Evolutionary conservation across 768 basidiomycete genomes (phyloP), one percentile per base, ranked within the genome.

Genomic region (Harrya chromipes): DNA sequence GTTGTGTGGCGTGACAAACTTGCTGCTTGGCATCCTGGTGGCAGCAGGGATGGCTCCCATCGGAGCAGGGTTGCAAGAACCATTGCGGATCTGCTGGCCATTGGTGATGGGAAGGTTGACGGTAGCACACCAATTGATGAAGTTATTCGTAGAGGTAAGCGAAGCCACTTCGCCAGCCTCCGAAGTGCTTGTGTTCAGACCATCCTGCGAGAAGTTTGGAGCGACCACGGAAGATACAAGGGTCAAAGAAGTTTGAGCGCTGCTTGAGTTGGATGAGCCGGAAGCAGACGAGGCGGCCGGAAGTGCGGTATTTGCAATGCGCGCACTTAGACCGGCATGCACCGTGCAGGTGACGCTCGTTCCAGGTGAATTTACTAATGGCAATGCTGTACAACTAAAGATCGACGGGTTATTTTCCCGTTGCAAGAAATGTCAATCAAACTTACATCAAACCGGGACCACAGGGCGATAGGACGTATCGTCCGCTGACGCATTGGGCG

Each of bases 81-180:
- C 79, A 6, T 59, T 62, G 50, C 58, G 65, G 60, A 79, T 61
- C 58, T 81, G 83, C 56, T 72, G 46, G n/a, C 84, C 83, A 56
- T 83, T 78, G 38, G 85, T 86, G 50, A 85, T 71, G 4, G 83
- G 77, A 42, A 76, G 64, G 44, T 73, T 57, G 4, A 73, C 59
- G 14, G 75, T 78, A 7, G 71, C 65, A 57, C 85, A 85, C 64
- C 72, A 83, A 70, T 85, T 84, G 69, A 85, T 85, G 64, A 84
- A 89, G 73, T 88, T 88, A 71, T 88, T 84, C 40, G 65, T 66
- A n/a, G 83, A 83, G 0, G 78, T 83, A 7, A 81, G 66, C 6
- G 82, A 84, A 13, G 81, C 70, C 20, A 75, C 74, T 65, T 83
- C 75, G 24, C 80, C 81, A 46, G 73, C 52, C 1, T 58, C 56